Base-by-base conservation (phyloP, 2,329 filamentous ascomycete species). In the Claviceps monticola region DNA sequence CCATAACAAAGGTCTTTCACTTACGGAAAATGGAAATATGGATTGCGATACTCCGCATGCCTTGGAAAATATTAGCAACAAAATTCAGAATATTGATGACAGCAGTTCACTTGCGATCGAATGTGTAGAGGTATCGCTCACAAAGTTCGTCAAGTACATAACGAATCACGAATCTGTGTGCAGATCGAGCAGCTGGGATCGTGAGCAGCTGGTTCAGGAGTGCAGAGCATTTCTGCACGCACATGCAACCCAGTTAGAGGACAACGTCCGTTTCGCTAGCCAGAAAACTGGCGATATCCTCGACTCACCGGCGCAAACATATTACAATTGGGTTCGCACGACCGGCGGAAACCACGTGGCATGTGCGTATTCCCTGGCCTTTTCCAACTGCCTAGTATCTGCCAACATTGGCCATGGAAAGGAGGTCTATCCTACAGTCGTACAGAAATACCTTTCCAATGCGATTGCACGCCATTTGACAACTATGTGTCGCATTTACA, bases 301-400 rank as follows among this genome's bases (percentile, higher is more conserved):
- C 11, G 14, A 16, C 44, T 48, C 44, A 45, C 37, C 37, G 4
- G 19, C 19, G 9, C 37, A 17, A 29, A 53, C 49, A 17, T 57
- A 53, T 37, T 59, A 51, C 44, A 36, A 54, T 29, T 57, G 54
- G 56, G 53, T 56, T 8, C 56, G 51, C 14, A 56, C 52, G 1
- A 57, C 53, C 1, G 50, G 51, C 17, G 53, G 51, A 11, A 52
- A 54, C 26, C 51, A 56, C 43, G 53, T 52, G n/a, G 51, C 48
- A 13, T 57, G 52, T 48, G 50, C 56, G 1, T 56, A 52, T 37
- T 56, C 57, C 14, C 55, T 57, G 37, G 48, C 49, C 29, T 57
- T 57, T 36, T 38, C 53, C 34, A 46, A 50, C 29, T 59, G 57
- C 48, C 42, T 57, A n/a, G 48, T 56, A 2, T 41, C 38, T 8